These are phyloP conservation scores for Schizophyllum amplum DNA, from an alignment of 1,284 basidiomycete species.

Conservation along the genomic window DNA sequence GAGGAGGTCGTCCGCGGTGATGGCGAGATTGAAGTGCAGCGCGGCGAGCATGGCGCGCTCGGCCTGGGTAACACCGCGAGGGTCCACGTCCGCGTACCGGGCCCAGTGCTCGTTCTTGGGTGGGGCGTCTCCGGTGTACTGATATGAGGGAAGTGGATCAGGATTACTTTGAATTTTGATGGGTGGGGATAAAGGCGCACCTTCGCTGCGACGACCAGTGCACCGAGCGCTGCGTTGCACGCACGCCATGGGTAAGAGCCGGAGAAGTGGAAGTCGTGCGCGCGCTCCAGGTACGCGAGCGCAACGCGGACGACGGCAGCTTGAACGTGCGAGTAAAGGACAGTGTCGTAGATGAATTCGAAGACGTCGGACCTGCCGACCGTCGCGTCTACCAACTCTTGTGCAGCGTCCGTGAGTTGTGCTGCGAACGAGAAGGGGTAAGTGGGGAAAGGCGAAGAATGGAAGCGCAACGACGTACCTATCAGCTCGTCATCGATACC, in stretches of 20 bases:
- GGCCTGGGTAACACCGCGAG: not conserved
- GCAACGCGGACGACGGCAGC: not conserved
- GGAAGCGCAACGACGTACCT: not conserved
- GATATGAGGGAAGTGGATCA: too few relatives aligned
- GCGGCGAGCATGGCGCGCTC: not conserved
- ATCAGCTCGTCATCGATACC: not conserved
- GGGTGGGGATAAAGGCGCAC: not conserved
- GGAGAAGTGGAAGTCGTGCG: not conserved
- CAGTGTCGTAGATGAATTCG: not conserved
- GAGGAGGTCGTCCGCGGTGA: not conserved
- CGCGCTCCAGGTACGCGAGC: not conserved
- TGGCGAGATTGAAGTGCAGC: not conserved
- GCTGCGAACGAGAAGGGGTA: not conserved
- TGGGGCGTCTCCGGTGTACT: not conserved
- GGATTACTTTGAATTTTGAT: not conserved
- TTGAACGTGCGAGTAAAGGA: not conserved
- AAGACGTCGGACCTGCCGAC: too few relatives aligned
- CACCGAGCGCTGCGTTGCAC: not conserved
- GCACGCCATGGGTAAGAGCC: not conserved
- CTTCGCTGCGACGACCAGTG: not conserved
- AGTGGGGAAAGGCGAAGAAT: not conserved
- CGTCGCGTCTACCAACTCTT: too few relatives aligned
- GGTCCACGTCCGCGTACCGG: not conserved
- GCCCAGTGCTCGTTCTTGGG: not conserved
- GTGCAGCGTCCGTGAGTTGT: too few relatives aligned